Conservation (phyloP, 768 basidiomycete species). For the Megacollybia marginata region DNA sequence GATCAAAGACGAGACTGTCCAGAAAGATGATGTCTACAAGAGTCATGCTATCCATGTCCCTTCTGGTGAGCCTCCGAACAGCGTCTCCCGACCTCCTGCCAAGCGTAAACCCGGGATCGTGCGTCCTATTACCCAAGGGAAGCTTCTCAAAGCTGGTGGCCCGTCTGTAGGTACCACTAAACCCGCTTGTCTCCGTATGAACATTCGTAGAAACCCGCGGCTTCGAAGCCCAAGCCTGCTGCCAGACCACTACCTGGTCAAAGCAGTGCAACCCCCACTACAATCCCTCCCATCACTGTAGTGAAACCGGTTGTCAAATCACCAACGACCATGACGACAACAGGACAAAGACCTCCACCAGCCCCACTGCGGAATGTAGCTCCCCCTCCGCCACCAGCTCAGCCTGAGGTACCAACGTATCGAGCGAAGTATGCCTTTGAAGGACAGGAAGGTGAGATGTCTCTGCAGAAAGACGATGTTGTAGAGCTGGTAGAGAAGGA, state of each 20-base stretch:
- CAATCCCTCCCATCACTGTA: conserved; percentile 25
- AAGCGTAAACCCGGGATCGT: conserved; percentile 84
- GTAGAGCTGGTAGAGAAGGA: conserved; percentile 91
- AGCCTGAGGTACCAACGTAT: conserved; percentile 69
- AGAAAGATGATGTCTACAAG: conserved; percentile 82
- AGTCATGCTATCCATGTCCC: conserved; percentile 84
- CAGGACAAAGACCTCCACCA: conserved; percentile 9
- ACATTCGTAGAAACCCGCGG: conserved; percentile 37
- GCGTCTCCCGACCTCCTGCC: conserved; percentile 76
- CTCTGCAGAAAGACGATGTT: conserved; percentile 81
- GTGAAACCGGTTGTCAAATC: conserved; percentile 14
- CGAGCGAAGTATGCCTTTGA: conserved; percentile 89
- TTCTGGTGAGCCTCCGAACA: conserved; percentile 79
- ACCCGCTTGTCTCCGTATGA: background rate
- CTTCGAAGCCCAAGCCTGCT: conserved; percentile 49
- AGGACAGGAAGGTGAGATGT: conserved; percentile 90
- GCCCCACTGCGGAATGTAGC: conserved; percentile 28
- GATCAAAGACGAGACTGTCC: conserved; percentile 80
- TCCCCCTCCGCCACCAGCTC: conserved; percentile 44
- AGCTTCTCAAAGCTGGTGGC: conserved; percentile 70
- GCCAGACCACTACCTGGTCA: conserved; percentile 59
- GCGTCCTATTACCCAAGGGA: conserved; percentile 79
- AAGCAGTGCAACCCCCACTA: conserved; percentile 29
- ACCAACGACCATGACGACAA: conserved; percentile 8
- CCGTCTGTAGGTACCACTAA: conserved; percentile 36